Base-by-base conservation (phyloP, 257 asterid species). In the Coffea eugenioides region DNA sequence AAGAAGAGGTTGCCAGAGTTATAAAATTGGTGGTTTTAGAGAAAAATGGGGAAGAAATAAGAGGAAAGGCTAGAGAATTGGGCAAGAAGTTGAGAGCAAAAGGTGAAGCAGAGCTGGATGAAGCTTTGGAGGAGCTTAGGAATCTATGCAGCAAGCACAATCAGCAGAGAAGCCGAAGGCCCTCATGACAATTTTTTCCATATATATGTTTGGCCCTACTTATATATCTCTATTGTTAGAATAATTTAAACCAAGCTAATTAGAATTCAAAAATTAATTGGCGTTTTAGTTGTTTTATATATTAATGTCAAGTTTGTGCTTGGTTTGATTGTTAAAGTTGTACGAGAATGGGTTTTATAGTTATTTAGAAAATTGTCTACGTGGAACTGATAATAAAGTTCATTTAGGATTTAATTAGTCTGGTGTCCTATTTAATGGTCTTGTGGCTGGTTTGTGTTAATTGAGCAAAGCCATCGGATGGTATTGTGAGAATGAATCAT, bases 1-100 rank as follows among this genome's bases (percentile, higher is more conserved):
- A 77, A 20, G 73, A 20, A n/a, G 21, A 31, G 7, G 39, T 81
- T 27, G 77, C 80, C 0, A 46, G 27, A 21, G 77, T 72, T 6
- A 48, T 81, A 6, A 69, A 59, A 36, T 52, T 45, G 68, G 52
- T 59, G 61, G 39, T 59, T 21, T 3, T 36, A 23, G 77, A 20
- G 48, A 81, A 75, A 45, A 48, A 34, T 3, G 76, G 77, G 2
- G 77, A 76, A 31, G 27, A 6, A 2, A 8, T 75, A 8, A 81
- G 75, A 45, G 75, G 23, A 13, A 81, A 81, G 46, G 73, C 77
- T 2, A 56, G 59, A 61, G 80, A 68, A 43, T 69, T 75, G 71
- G 75, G 73, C 1, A 5, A 11, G 57, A 76, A 25, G 31, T 0
- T 80, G 62, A 80, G 67, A 48, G 5, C 51, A 56, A 78, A 81